These are phyloP conservation scores for Alternaria burnsii DNA, from an alignment of 2,329 filamentous ascomycete genomes.

Conservation along the genomic window DNA sequence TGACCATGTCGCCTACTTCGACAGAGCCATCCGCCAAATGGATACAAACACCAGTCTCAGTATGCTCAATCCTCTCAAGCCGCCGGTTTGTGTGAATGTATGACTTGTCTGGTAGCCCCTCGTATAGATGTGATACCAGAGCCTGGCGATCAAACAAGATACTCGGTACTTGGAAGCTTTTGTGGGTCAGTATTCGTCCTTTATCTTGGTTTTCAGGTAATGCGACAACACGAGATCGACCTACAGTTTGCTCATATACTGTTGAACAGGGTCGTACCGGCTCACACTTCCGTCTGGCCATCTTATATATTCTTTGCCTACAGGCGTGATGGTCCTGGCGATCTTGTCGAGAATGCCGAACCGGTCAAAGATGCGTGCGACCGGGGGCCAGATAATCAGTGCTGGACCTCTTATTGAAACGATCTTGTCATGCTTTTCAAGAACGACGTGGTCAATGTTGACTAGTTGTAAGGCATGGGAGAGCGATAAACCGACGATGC, in stretches of 20 bases:
- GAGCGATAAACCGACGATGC: constrained; percentile 30
- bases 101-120: constrained; percentile 29
- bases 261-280: background rate
- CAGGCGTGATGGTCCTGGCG: constrained; percentile 13
- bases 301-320: constrained; percentile 15
- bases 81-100: constrained; percentile 21
- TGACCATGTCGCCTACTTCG: constrained; percentile 31
- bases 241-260: constrained; percentile 7
- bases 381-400: constrained; percentile 30
- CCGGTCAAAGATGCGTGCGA: constrained; percentile 34
- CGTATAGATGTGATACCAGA: constrained; percentile 30
- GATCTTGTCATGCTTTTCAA: constrained; percentile 33
- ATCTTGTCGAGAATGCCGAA: constrained; percentile 29
- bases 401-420: constrained; percentile 32
- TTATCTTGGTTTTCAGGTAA: background rate
- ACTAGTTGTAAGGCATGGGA: constrained; percentile 30
- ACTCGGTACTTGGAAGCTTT: constrained; percentile 15
- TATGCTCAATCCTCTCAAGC: constrained; percentile 27
- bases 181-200: background rate
- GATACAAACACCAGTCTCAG: constrained; percentile 22
- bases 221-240: background rate
- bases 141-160: constrained; percentile 29
- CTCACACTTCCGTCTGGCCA: constrained; percentile 27
- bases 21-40: constrained; percentile 24
- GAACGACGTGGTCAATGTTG: constrained; percentile 34